phyloP scores from a whole-genome alignment of 495 filamentous ascomycete genomes.

The Penicillium silybi region DNA sequence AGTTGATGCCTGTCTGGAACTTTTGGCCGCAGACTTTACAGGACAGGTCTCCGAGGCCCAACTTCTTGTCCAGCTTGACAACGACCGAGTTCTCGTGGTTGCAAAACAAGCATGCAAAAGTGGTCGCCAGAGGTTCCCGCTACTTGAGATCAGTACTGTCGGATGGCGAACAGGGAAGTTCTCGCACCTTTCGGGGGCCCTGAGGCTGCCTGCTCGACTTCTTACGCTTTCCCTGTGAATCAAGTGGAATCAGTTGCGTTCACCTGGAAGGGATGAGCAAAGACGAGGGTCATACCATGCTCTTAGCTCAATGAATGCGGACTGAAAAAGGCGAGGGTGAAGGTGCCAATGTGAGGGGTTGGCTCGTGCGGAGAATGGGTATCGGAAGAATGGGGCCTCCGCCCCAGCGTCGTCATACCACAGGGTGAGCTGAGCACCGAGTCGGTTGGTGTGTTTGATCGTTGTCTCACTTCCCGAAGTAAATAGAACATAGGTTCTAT shows the following conservation, averaged over 20 bases:
- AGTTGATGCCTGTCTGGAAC: slow-evolving; percentile 90
- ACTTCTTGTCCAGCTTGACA: slow-evolving; percentile 89
- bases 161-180: background rate
- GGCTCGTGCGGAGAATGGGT: slow-evolving; percentile 16
- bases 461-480: too few species aligned
- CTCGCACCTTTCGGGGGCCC: slow-evolving; percentile 72
- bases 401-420: background rate
- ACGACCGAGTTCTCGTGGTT: slow-evolving; percentile 91
- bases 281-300: slow-evolving; percentile 12
- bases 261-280: background rate
- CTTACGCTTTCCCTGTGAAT: slow-evolving; percentile 83
- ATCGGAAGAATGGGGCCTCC: slow-evolving; percentile 14
- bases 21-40: slow-evolving; percentile 93
- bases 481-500: too few species aligned
- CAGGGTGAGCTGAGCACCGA: background rate
- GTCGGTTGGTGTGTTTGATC: background rate
- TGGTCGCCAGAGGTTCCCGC: slow-evolving; percentile 81
- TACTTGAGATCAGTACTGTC: slow-evolving; percentile 27
- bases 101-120: slow-evolving; percentile 96
- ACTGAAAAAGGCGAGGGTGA: background rate
- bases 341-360: slow-evolving; percentile 9
- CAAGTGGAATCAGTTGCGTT: background rate
- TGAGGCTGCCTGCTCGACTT: slow-evolving; percentile 82
- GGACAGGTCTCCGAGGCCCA: slow-evolving; percentile 72
- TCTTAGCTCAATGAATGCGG: background rate